phyloP scores from a whole-genome alignment of 2,329 filamentous ascomycete species.

The Ophiostoma perfectum region DNA sequence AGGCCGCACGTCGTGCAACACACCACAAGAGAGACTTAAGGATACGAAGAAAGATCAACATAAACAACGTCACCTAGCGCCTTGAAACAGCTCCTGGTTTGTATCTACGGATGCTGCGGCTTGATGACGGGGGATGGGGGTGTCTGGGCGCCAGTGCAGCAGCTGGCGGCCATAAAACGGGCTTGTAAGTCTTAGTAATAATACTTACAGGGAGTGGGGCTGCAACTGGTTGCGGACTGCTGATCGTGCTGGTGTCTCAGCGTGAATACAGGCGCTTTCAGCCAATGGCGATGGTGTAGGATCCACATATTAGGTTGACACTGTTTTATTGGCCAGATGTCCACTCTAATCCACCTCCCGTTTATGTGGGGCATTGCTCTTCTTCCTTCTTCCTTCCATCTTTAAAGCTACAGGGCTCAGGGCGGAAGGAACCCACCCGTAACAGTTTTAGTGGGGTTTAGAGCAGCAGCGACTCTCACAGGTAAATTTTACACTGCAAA shows the following conservation, averaged over 20 bases:
- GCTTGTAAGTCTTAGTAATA: background rate
- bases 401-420: too few species aligned
- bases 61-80: background rate
- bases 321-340: too few species aligned
- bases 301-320: too few species aligned
- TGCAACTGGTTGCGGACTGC: too few species aligned
- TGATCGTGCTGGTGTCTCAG: too few species aligned
- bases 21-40: background rate
- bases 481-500: slow-evolving; percentile 3
- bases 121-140: background rate
- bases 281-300: too few species aligned
- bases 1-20: background rate
- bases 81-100: slow-evolving; percentile 6
- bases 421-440: background rate
- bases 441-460: background rate
- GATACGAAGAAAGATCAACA: background rate
- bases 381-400: too few species aligned
- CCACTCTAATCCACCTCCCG: too few species aligned
- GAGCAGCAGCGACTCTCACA: slow-evolving; percentile 2
- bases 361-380: too few species aligned
- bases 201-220: too few species aligned
- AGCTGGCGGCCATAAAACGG: too few species aligned
- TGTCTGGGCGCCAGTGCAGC: background rate
- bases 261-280: too few species aligned
- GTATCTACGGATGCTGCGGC: background rate